A percentile compares a stretch with the other conserved stretches of the same genome.
Evolutionary conservation across 257 asterid genomes (phyloP).

Genomic region (Rauvolfia tetraphylla): DNA sequence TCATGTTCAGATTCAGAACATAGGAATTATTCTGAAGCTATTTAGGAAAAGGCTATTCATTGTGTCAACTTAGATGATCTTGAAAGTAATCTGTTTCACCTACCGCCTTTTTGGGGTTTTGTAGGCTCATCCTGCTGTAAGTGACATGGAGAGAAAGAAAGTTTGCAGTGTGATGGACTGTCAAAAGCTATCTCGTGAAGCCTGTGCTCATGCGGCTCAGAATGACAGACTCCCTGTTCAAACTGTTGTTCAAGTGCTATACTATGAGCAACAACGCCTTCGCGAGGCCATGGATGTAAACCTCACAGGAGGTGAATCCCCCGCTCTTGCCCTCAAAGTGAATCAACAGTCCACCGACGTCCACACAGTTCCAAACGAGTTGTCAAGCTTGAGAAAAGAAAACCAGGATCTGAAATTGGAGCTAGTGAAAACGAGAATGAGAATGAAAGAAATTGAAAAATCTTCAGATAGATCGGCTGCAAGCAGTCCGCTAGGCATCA

Average conservation of each 20-base stretch:
- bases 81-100: no score
- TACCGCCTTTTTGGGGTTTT: no score
- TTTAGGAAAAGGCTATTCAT: no score
- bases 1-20: no score
- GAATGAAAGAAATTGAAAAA: conserved; percentile 52
- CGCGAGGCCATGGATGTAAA: conserved; percentile 54
- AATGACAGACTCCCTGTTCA: conserved; percentile 84
- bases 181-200: conserved; percentile 83
- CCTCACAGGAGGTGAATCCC: conserved; percentile 29
- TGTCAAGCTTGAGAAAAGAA: conserved; percentile 44
- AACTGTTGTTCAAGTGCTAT: conserved; percentile 79
- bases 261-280: conserved; percentile 83
- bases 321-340: conserved; percentile 29
- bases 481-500: conserved; percentile 31
- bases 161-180: conserved; percentile 88
- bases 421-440: conserved; percentile 49
- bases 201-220: conserved; percentile 88
- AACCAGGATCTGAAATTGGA: conserved; percentile 71
- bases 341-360: conserved; percentile 27
- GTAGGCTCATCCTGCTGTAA: conserved; percentile 80
- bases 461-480: conserved; percentile 25
- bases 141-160: conserved; percentile 77
- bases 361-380: conserved; percentile 35
- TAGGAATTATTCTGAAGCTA: no score
- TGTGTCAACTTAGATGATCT: no score